Evolutionary conservation across 352 stramenopile species (phyloP).

Genomic region (Phytophthora niederhauseri): DNA sequence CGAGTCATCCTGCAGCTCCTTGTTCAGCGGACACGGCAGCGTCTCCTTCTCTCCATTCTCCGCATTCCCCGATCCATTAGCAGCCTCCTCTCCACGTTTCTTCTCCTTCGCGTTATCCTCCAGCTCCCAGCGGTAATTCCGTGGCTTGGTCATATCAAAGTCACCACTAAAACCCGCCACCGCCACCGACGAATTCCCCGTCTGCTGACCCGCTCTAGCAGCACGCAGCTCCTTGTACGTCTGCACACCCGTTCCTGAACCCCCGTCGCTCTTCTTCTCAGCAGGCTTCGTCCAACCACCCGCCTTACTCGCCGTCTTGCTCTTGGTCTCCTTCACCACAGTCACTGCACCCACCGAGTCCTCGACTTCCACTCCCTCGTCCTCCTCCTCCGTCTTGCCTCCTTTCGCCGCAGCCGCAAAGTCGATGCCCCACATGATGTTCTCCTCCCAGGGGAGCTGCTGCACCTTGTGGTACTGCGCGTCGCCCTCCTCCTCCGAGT

Average conservation of each 20-base stretch:
- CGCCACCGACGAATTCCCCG: background rate
- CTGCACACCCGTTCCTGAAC: conserved; percentile 12
- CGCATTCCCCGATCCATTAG: background rate
- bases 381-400: conserved; percentile 18
- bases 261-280: conserved; percentile 17
- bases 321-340: conserved; percentile 14
- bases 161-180: conserved; percentile 17
- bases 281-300: background rate
- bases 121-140: conserved; percentile 82
- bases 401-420: conserved; percentile 42
- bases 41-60: conserved; percentile 18
- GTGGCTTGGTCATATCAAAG: conserved; percentile 82
- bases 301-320: conserved; percentile 12
- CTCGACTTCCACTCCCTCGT: conserved; percentile 60
- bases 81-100: conserved; percentile 12
- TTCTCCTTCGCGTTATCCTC: conserved; percentile 28
- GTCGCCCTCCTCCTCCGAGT: conserved; percentile 43
- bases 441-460: conserved; percentile 82
- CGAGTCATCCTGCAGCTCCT: conserved; percentile 67
- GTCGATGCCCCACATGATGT: conserved; percentile 81
- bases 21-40: conserved; percentile 64
- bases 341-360: conserved; percentile 38
- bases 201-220: conserved; percentile 26
- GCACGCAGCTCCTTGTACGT: conserved; percentile 45
- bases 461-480: conserved; percentile 83